Evolutionary conservation across 2,329 filamentous ascomycete genomes (phyloP).

Genomic region (Plectosphaerella sp.): DNA sequence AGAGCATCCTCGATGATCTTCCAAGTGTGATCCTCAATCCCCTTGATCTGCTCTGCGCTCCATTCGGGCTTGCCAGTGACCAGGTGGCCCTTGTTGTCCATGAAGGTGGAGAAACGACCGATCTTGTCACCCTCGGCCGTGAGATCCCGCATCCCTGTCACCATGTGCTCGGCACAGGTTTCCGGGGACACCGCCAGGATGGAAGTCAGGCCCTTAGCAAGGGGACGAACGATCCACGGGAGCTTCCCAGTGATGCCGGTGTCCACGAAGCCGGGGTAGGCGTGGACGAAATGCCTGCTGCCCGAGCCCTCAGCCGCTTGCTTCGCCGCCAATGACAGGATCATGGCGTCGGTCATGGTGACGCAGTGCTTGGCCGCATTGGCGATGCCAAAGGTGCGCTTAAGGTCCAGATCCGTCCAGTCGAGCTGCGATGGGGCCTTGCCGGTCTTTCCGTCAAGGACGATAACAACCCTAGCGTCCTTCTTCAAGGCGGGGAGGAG

Average conservation of each 20-base stretch:
- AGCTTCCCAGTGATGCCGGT: constrained; percentile 22
- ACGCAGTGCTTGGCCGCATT: constrained; percentile 30
- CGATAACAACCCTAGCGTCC: constrained; percentile 32
- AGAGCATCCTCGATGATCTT: constrained; percentile 17
- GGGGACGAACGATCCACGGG: constrained; percentile 22
- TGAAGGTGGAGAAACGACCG: constrained; percentile 17
- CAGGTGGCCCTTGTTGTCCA: constrained; percentile 21
- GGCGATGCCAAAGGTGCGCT: constrained; percentile 22
- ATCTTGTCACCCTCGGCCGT: constrained; percentile 10
- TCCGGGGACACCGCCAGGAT: constrained; percentile 19
- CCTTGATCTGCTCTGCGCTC: constrained; percentile 19
- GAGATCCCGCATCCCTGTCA: constrained; percentile 15
- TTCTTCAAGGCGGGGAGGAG: constrained; percentile 29
- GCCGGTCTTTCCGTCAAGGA: constrained; percentile 26
- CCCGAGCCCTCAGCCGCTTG: constrained; percentile 13
- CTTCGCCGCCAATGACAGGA: constrained; percentile 25
- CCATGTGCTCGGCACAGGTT: constrained; percentile 19
- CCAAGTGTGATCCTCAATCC: constrained; percentile 26
- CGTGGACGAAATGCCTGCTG: constrained; percentile 31
- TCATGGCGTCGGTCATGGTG: constrained; percentile 32
- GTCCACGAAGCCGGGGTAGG: constrained; percentile 31
- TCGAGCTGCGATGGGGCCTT: constrained; percentile 22
- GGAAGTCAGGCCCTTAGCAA: constrained; percentile 5
- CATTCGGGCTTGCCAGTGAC: constrained; percentile 20
- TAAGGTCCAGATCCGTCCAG: constrained; percentile 35